Base-by-base conservation (phyloP, 768 basidiomycete species). In the Pisolithus microcarpus region DNA sequence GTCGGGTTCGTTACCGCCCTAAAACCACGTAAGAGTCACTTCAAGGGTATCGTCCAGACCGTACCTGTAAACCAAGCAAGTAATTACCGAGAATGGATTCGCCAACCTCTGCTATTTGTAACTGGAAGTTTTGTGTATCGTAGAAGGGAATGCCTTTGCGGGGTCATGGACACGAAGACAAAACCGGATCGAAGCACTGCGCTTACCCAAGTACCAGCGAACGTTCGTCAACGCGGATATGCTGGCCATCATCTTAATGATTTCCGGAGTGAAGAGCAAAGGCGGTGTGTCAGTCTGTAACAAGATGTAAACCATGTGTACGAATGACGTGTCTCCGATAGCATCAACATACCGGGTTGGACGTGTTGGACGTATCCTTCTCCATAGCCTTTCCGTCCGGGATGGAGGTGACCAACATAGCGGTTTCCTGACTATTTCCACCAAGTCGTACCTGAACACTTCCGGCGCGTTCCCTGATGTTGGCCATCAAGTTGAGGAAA, bases 1-100 rank as follows among this genome's bases (percentile, higher is more conserved):
- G 70, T 91, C 87, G 15, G 87, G 87, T 66, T 90, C 87, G 61
- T 90, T 88, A 2, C 82, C 86, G 1, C 81, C 77, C 61, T 87
- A 82, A 7, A 23, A 28, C n/a, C 8, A 19, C 16, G 16, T 40
- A 23, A 19, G n/a, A 40, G 7, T 40, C 18, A 40, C 18, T 7
- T 19, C n/a, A 19, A 19, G 19, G n/a, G 8, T 19, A 36, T 37
- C 34, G 7, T 2, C 13, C 13, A 11, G 34, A 30, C 16, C 57
- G 23, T 21, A 52, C 58, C 48, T 59, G 58, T n/a, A 86, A 65
- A 0, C 83, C 87, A n/a, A 84, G 64, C 18, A 90, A 68, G 52
- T 79, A 73, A 45, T 76, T 68, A 1, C 87, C 87, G 1, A 90
- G 70, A 52, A 87, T 82, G 16, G 65, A 54, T 61, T 86, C 75